Evolutionary conservation across 768 basidiomycete species (phyloP), one percentile per base, ranked within the genome.

Genomic region (Floccularia luteovirens): DNA sequence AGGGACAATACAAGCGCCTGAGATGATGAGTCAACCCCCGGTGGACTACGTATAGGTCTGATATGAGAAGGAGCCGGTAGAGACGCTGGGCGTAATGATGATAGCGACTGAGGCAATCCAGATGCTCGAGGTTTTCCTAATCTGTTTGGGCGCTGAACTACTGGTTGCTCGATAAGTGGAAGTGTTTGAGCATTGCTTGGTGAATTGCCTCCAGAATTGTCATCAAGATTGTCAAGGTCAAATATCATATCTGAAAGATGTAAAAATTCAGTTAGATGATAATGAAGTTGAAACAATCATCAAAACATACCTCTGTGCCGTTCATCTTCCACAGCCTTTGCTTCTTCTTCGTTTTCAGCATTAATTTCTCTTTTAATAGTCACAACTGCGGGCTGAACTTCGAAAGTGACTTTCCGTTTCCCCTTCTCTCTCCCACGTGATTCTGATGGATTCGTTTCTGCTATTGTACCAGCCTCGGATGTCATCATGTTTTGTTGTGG

Each of bases 361-460:
- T 56, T 59, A 13, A 60, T 50, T 42, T 69, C 59, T 20, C 56
- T 57, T 22, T 69, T 63, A 44, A 71, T 70, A n/a, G 70, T 63
- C 19, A 68, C 60, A 8, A 72, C 68, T 27, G 67, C 75, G 16
- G 78, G 73, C 52, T 79, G 64, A 36, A 82, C 72, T 46, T 87
- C 74, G 49, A 88, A 88, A 6, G 81, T 84, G 22, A 88, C 81
- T 55, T 77, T 83, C 44, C 76, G 67, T 57, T 79, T 84, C 36
- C 68, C 65, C 64, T 82, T 64, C 31, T 61, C 59, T 49, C 51
- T 56, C 42, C 48, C 56, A 42, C 56, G 60, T 47, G 55, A 51
- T 14, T 50, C 41, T 6, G 37, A 44, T 19, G 49, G 39, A 12
- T 50, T 46, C 39, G 34, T 52, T 38, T 46, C 50, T 42, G 41